These are phyloP conservation scores for Globisporangium heterothallicum DNA, from an alignment of 352 stramenopile genomes.

Conservation along the genomic window DNA sequence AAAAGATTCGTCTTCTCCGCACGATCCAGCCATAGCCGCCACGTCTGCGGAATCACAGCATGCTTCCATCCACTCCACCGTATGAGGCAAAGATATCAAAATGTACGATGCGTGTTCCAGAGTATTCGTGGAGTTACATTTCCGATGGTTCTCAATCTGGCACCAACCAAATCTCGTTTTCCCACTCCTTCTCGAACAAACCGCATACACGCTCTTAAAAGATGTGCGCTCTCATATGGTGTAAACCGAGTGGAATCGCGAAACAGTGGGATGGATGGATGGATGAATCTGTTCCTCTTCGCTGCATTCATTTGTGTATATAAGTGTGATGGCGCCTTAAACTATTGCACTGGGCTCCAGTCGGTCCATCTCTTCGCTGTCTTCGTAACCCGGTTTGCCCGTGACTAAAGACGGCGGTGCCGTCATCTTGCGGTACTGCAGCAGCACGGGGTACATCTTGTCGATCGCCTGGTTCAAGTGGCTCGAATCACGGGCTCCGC, in stretches of 20 bases:
- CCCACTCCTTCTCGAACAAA: too few species aligned
- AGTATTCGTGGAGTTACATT: too few species aligned
- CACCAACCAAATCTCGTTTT: too few species aligned
- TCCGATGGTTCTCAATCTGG: too few species aligned
- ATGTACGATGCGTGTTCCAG: too few species aligned
- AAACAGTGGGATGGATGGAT: too few species aligned
- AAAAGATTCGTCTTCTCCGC: constrained; percentile 59
- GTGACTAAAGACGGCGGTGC: constrained; percentile 63
- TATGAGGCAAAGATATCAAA: constrained; percentile 6
- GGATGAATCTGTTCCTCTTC: neutral
- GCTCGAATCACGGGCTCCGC: constrained; percentile 59
- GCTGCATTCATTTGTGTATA: neutral
- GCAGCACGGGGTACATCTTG: constrained; percentile 53
- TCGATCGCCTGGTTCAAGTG: constrained; percentile 40
- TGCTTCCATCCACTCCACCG: too few species aligned
- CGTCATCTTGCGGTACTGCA: constrained; percentile 68
- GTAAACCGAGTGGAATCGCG: too few species aligned
- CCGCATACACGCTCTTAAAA: too few species aligned
- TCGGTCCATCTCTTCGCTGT: constrained; percentile 59
- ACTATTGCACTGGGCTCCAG: constrained; percentile 55
- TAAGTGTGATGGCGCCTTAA: constrained; percentile 15
- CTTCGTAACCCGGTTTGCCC: constrained; percentile 60
- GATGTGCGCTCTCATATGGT: too few species aligned
- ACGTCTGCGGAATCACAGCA: neutral
- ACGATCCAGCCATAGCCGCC: constrained; percentile 15